A percentile compares a stretch with the other conserved stretches of the same genome.
Conservation (phyloP, 2,329 filamentous ascomycete genomes). For the Fusarium stilboides region DNA sequence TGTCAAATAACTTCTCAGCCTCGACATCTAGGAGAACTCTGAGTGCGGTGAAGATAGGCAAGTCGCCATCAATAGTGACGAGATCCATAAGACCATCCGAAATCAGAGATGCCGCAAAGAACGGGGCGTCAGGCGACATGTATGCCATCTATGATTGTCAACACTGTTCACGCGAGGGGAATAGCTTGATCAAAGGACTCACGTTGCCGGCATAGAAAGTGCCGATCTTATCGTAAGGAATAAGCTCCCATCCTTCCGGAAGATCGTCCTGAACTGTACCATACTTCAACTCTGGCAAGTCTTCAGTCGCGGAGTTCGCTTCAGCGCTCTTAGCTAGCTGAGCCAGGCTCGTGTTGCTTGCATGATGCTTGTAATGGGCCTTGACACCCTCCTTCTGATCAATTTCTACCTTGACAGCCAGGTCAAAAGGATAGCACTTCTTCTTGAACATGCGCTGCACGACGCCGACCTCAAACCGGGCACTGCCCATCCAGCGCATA, state of each 20-base stretch:
- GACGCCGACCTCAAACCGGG: conserved; percentile 89
- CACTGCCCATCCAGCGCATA: conserved; percentile 91
- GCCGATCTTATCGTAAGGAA: conserved; percentile 83
- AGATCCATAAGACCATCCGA: conserved; percentile 91
- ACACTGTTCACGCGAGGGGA: conserved; percentile 2
- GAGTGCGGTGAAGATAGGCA: conserved; percentile 76
- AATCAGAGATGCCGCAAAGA: conserved; percentile 87
- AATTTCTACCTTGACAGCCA: conserved; percentile 87
- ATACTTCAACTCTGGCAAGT: conserved; percentile 81
- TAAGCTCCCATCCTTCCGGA: conserved; percentile 81
- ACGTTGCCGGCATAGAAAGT: conserved; percentile 96
- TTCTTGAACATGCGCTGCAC: conserved; percentile 82
- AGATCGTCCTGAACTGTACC: conserved; percentile 85
- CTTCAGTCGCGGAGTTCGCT: conserved; percentile 50
- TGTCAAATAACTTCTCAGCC: conserved; percentile 83
- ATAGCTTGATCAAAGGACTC: conserved; percentile 51
- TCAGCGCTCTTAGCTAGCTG: conserved; percentile 48
- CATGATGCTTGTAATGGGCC: conserved; percentile 75
- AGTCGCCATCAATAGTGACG: conserved; percentile 82
- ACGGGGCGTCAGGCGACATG: conserved; percentile 89
- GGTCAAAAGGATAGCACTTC: conserved; percentile 88
- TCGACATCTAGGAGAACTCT: conserved; percentile 81
- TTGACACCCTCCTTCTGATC: conserved; percentile 82
- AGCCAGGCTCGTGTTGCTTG: conserved; percentile 53
- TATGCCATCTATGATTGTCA: conserved; percentile 78